Percentiles rank a stretch among this genome's conserved stretches.
Conservation (phyloP, 2,329 filamentous ascomycete species). For the Thelonectria blattea region DNA sequence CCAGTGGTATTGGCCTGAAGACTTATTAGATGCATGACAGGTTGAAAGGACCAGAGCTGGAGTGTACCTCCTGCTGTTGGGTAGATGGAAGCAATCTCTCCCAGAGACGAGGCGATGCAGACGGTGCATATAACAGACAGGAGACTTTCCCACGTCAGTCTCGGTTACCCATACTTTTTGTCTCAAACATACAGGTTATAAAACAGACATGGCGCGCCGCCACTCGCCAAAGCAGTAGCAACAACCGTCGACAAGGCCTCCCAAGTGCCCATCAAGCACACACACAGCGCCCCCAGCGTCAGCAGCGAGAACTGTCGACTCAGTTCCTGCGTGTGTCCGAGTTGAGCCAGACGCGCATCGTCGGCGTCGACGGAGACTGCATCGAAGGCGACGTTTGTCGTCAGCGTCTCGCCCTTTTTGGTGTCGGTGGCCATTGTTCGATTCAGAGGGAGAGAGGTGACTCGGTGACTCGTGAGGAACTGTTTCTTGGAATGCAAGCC, state of each 20-base stretch:
- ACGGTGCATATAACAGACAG: constrained; percentile 24
- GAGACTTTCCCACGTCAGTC: constrained; percentile 5
- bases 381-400: background rate
- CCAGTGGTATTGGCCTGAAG: constrained; percentile 31
- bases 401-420: background rate
- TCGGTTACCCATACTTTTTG: fast-evolving
- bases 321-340: constrained; percentile 42
- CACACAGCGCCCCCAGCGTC: constrained; percentile 50
- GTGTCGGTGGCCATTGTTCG: background rate
- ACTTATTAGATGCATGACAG: background rate
- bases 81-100: constrained; percentile 31
- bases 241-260: constrained; percentile 55
- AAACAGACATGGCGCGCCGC: constrained; percentile 54
- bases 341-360: constrained; percentile 32
- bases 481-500: background rate
- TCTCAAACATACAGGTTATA: constrained; percentile 36
- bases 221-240: constrained; percentile 50
- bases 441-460: too few relatives aligned
- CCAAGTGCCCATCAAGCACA: constrained; percentile 59
- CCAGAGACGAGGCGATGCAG: constrained; percentile 26
- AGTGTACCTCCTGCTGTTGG: constrained; percentile 28
- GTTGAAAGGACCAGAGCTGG: background rate
- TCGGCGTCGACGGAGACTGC: constrained; percentile 38
- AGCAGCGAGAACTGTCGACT: constrained; percentile 47
- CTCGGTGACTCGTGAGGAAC: too few relatives aligned